These are phyloP conservation scores for Fusarium sp. DNA, from an alignment of 2,329 filamentous ascomycete species.

Conservation along the genomic window DNA sequence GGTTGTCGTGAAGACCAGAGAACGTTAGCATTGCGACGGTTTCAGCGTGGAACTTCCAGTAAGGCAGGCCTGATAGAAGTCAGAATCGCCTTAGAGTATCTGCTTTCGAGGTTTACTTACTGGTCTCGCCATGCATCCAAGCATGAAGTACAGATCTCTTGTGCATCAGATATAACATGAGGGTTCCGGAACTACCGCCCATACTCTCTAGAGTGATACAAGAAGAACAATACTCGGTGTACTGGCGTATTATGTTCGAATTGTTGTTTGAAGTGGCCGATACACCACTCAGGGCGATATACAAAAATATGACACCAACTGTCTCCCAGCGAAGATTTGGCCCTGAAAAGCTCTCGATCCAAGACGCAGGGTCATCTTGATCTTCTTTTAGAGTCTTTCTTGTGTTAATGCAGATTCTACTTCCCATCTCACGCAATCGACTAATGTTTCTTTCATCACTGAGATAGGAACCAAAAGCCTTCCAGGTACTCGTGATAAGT, in stretches of 20 bases:
- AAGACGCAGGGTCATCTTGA: neutral
- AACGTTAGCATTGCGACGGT: constrained; percentile 1
- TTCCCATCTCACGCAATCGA: neutral
- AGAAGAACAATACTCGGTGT: neutral
- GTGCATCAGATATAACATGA: constrained; percentile 1
- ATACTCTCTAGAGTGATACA: neutral
- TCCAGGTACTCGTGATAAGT: neutral
- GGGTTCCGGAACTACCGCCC: neutral
- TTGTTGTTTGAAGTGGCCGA: neutral
- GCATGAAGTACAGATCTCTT: constrained; percentile 2
- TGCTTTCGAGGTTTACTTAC: too few relatives aligned
- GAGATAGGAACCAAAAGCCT: neutral
- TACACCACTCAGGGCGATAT: neutral
- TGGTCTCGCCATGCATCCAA: constrained; percentile 4
- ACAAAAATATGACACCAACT: neutral
- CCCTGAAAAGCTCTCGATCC: neutral
- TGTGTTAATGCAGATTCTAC: constrained; percentile 8
- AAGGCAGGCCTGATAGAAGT: neutral
- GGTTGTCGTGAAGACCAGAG: neutral
- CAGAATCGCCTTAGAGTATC: too few relatives aligned
- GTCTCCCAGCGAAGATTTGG: neutral
- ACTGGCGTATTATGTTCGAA: neutral
- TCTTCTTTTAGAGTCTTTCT: neutral
- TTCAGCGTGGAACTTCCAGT: constrained; percentile 9
- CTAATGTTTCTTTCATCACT: neutral